Percentiles rank a stretch among this genome's conserved stretches.
Conservation (phyloP, 2,329 filamentous ascomycete genomes). For the Blastomyces parvus region DNA sequence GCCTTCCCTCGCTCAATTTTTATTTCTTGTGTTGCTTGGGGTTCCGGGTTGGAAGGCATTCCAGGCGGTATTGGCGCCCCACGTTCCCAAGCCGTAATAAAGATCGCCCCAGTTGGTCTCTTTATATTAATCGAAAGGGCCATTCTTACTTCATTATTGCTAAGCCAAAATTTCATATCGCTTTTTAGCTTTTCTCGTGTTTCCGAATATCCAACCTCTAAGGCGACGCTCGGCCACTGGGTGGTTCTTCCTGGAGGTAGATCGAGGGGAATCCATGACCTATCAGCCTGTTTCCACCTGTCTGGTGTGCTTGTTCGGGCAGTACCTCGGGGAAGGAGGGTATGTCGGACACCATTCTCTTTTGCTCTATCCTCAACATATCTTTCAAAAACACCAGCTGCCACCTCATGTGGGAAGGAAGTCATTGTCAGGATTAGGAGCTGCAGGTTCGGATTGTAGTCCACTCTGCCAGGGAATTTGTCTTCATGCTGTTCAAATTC, state of each 20-base stretch:
- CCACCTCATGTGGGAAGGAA: constrained; percentile 7
- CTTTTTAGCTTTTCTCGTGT: constrained; percentile 6
- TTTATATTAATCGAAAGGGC: constrained; percentile 7
- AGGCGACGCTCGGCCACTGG: constrained; percentile 6
- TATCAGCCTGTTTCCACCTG: neutral
- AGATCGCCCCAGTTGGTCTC: constrained; percentile 1
- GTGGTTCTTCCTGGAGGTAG: constrained; percentile 4
- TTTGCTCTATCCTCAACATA: neutral
- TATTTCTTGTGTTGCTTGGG: constrained; percentile 4
- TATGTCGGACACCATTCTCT: constrained; percentile 1
- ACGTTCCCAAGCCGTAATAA: constrained; percentile 5
- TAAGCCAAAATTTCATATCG: constrained; percentile 8
- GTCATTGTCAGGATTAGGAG: constrained; percentile 4
- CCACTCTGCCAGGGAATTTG: constrained; percentile 1
- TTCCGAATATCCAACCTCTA: constrained; percentile 8
- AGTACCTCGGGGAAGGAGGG: neutral
- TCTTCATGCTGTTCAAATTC: constrained; percentile 5
- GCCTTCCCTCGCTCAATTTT: neutral
- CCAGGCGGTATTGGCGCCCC: neutral
- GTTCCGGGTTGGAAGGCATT: constrained; percentile 5
- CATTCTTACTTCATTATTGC: neutral
- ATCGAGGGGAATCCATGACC: constrained; percentile 3
- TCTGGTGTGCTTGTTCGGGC: neutral
- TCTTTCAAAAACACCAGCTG: neutral
- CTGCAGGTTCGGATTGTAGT: constrained; percentile 3